Evolutionary conservation across 2,329 filamentous ascomycete genomes (phyloP).

Genomic region (Paraphaeosphaeria sporulosa): DNA sequence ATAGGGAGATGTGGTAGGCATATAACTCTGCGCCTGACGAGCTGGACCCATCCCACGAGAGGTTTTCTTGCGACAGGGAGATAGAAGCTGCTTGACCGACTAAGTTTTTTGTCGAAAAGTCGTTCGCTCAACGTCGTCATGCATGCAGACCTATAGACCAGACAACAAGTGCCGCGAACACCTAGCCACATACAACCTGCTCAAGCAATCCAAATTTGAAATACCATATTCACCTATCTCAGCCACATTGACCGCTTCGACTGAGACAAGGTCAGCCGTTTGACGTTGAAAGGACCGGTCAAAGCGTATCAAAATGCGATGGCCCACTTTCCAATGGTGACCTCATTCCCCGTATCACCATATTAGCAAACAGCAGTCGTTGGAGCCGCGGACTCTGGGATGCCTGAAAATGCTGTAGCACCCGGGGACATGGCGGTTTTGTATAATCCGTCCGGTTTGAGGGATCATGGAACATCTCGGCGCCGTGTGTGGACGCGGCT

Average conservation of each 20-base stretch:
- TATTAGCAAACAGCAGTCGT: not conserved
- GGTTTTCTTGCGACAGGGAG: too few species aligned
- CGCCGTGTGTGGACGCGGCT: not conserved
- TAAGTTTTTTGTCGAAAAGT: too few species aligned
- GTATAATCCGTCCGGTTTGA: not conserved
- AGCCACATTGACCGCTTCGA: not conserved
- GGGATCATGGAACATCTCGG: not conserved
- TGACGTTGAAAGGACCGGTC: not conserved
- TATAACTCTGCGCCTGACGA: not conserved
- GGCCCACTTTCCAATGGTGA: not conserved
- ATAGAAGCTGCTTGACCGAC: too few species aligned
- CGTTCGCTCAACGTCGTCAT: too few species aligned
- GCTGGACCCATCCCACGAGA: not conserved
- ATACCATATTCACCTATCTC: not conserved
- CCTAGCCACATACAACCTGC: not conserved
- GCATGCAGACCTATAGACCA: too few species aligned
- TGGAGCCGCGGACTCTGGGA: not conserved
- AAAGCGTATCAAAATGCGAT: not conserved
- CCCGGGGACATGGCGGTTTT: not conserved
- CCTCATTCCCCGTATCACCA: not conserved
- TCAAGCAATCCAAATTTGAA: not conserved
- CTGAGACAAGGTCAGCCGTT: not conserved
- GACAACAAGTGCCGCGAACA: too few species aligned
- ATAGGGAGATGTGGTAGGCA: slow-evolving; percentile 53
- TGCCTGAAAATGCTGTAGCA: not conserved